These are phyloP conservation scores for Parasarocladium wereldwijsianum DNA, from an alignment of 2,329 filamentous ascomycete genomes.

Conservation along the genomic window DNA sequence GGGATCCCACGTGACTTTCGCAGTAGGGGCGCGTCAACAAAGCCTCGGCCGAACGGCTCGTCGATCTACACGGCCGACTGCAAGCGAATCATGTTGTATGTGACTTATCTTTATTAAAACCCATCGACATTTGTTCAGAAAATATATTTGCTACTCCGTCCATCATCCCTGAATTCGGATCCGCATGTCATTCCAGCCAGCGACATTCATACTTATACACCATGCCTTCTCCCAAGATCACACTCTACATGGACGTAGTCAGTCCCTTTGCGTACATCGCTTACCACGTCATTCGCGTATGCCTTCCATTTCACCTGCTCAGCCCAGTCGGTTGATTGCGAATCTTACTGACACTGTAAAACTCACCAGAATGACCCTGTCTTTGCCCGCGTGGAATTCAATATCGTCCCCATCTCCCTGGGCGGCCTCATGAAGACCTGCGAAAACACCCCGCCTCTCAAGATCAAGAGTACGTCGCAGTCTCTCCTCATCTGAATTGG, in stretches of 20 bases:
- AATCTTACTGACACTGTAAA: neutral
- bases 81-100: no score
- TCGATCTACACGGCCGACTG: no score
- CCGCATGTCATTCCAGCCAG: neutral
- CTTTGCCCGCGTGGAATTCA: slow-evolving; percentile 17
- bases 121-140: no score
- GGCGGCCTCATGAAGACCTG: slow-evolving; percentile 22
- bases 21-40: no score
- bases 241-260: slow-evolving; percentile 23
- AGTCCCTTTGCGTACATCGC: slow-evolving; percentile 25
- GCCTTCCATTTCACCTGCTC: slow-evolving; percentile 7
- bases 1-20: no score
- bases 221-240: slow-evolving; percentile 14
- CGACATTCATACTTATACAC: neutral
- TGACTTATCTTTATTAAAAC: no score
- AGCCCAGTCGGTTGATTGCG: neutral
- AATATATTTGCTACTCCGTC: neutral
- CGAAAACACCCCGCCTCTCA: slow-evolving; percentile 20
- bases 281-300: slow-evolving; percentile 21
- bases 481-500: neutral
- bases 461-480: slow-evolving; percentile 18
- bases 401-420: slow-evolving; percentile 22
- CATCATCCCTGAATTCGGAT: neutral
- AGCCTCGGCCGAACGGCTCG: no score
- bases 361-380: slow-evolving; percentile 13